Base-by-base conservation (phyloP, 2,329 filamentous ascomycete species). In the Alternaria gaisen region DNA sequence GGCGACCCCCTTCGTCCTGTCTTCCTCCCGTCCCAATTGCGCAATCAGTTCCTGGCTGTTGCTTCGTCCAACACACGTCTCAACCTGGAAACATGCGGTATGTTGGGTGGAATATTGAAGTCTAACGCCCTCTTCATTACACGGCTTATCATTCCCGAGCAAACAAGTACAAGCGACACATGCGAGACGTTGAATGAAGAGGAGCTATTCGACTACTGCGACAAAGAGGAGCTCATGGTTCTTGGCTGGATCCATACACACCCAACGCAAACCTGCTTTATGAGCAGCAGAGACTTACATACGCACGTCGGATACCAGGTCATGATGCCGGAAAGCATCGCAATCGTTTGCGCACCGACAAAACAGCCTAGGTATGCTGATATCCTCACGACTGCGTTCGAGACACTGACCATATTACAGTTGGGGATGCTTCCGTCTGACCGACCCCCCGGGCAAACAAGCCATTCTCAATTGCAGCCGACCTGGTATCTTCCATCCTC, bases 181-280 rank as follows among this genome's bases (percentile, higher is more conserved):
- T 99, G 95, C 77, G 94, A 98, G 79, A 98, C 93, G 20, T 88
- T 93, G 48, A 95, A 97, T 67, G 93, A 97, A 77, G 86, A 87
- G 30, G 88, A 88, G 0, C 85, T 97, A 28, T 94, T 97, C 69
- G 93, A 97, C 58, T 97, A 94, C 77, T 96, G 94, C 74, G 91
- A 95, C 70, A 85, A 84, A 5, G 88, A 97, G 72, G 91, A 96
- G 62, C 80, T 98, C 36, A 87, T 97, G 78, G 88, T 97, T 54
- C 85, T 97, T 5, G 94, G 94, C 40, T 99, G 95, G 95, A 99
- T 99, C 63, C 95, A 99, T 76, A 99, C 95, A 0, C 95, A 99
- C 77, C 95, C 95, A 0, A 93, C 91, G 0, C 95, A 99, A 80
- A 96, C 93, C 0, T 99, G 95, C 79, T 99, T 99, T 77, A 96